Evolutionary conservation across 768 basidiomycete genomes (phyloP), one percentile per base, ranked within the genome.

Genomic region (Leccinum longicurvipes): DNA sequence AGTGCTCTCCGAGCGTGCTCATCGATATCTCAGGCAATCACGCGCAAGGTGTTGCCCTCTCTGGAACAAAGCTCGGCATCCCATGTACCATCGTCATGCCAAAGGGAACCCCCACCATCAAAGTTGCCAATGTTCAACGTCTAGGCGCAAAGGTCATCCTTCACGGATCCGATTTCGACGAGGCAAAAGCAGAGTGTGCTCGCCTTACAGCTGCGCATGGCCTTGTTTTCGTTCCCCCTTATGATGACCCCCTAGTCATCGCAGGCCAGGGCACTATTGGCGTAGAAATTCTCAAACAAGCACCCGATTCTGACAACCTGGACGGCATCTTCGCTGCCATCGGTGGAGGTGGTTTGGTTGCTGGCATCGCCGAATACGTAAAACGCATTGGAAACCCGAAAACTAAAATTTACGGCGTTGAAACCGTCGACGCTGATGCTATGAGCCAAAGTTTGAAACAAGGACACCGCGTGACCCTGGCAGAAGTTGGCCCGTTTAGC

Each of bases 81-180:
- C 93, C 97, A 4, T 97, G 93, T 60, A 98, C 94, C n/a, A 98
- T 99, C 65, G 93, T 99, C 59, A 98, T 99, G 97, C 97, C 97
- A 1, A 77, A 87, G 41, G 91, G 85, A 14, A 98, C 97, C 3
- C 97, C 97, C 1, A 81, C 88, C 39, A 99, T 99, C 81, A 99
- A 99, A 76, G 91, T 95, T 67, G 80, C 85, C 56, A 98, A 96
- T 65, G 97, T 97, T 25, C 84, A 89, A n/a, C 87, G 96, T 21
- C 78, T 99, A 25, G 95, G 94, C 50, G 93, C 95, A 32, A 95
- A 96, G 64, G 94, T 98, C 60, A 85, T 99, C 51, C 80, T 98
- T 6, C 86, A 94, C 68, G 97, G 97, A 11, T 68, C 67, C 25
- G 96, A 98, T 74, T 98, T 99, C 65, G 96, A 98, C 73, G 95